Evolutionary conservation across 495 filamentous ascomycete genomes (phyloP).

Genomic region (Hyaloscypha bicolor): DNA sequence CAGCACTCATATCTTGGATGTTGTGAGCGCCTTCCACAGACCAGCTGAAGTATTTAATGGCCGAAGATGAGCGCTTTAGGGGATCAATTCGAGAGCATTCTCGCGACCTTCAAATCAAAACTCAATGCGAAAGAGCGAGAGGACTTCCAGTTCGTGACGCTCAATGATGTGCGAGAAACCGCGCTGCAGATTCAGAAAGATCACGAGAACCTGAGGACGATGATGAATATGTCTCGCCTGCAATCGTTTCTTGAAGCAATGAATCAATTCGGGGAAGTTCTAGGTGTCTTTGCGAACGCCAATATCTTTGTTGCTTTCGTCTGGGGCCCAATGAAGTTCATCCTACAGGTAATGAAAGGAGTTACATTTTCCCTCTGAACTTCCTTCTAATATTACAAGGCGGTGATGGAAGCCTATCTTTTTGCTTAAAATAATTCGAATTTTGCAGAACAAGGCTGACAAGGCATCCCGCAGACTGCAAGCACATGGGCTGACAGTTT

Average conservation of each 20-base stretch:
- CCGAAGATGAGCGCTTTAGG: constrained; percentile 10
- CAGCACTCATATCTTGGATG: too few relatives aligned
- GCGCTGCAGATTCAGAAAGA: constrained; percentile 40
- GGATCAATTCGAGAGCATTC: constrained; percentile 14
- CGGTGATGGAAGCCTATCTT: not conserved
- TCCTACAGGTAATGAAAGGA: constrained; percentile 32
- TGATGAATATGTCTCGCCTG: constrained; percentile 42
- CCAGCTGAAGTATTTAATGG: not conserved
- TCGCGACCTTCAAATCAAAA: constrained; percentile 14
- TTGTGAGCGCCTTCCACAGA: too few relatives aligned
- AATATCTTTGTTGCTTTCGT: constrained; percentile 40
- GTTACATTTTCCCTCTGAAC: not conserved
- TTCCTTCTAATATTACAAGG: not conserved
- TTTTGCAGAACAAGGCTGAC: too few relatives aligned
- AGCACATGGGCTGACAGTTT: constrained; percentile 29
- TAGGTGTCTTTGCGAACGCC: constrained; percentile 40
- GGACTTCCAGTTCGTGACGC: constrained; percentile 23
- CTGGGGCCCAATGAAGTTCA: constrained; percentile 41
- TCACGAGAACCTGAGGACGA: constrained; percentile 35
- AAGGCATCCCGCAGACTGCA: constrained; percentile 3
- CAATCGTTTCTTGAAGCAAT: constrained; percentile 46
- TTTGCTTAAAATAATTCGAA: too few relatives aligned
- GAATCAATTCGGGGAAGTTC: constrained; percentile 40
- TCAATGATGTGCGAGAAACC: constrained; percentile 17
- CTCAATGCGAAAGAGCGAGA: constrained; percentile 20